Conservation (phyloP, 805 yeast genomes). For the Ogataea kodamae region DNA sequence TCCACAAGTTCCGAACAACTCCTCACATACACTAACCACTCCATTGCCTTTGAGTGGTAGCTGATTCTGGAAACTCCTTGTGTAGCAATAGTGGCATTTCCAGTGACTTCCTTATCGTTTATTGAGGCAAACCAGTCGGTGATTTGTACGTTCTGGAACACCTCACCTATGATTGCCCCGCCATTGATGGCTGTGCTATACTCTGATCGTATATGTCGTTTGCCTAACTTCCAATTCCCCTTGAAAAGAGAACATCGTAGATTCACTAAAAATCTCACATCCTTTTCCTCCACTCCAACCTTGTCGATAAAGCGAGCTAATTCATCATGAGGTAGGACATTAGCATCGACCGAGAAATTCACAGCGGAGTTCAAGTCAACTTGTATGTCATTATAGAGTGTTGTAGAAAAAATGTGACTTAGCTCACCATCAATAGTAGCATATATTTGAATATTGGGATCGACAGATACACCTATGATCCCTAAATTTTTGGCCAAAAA, state of each 20-base stretch:
- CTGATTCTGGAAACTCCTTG: too few species aligned
- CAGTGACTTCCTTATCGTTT: background rate
- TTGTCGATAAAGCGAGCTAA: background rate
- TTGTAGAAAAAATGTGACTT: background rate
- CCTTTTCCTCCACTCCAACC: background rate
- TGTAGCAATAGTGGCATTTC: background rate
- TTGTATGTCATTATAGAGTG: too few species aligned
- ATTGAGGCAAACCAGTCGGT: too few species aligned
- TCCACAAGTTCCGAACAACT: constrained; percentile 1
- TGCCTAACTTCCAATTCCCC: background rate
- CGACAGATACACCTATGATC: too few species aligned
- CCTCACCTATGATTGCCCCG: background rate
- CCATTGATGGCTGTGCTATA: background rate
- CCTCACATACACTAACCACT: constrained; percentile 1
- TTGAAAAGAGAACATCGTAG: background rate
- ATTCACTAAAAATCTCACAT: background rate
- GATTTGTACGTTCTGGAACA: too few species aligned
- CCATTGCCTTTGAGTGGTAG: too few species aligned
- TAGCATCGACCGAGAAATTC: background rate
- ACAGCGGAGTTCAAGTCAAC: background rate
- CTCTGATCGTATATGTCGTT: background rate
- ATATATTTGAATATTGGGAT: background rate
- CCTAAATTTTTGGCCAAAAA: too few species aligned
- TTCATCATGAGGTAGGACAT: background rate
- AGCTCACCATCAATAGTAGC: background rate